Percentiles rank a stretch among this genome's conserved stretches.
phyloP scores from a whole-genome alignment of 73 alveolate genomes.

The Paramecium caudatum region DNA sequence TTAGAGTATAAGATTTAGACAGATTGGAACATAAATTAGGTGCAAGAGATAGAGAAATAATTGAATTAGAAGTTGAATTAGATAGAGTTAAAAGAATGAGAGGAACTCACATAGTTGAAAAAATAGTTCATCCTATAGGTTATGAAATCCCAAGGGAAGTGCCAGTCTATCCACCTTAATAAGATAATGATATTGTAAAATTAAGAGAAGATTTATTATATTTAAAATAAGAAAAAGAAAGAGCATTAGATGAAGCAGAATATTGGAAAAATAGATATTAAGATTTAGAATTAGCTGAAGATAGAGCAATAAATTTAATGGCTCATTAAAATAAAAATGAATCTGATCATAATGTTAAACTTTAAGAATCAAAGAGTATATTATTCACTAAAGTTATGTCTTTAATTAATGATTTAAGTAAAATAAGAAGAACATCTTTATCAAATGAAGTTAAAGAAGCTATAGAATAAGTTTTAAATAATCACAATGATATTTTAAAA shows the following conservation, averaged over 20 bases:
- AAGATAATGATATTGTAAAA: slow-evolving; percentile 35
- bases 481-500: slow-evolving; percentile 7
- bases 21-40: slow-evolving; percentile 65
- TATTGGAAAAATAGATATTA: slow-evolving; percentile 63
- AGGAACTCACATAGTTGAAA: slow-evolving; percentile 66
- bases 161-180: not conserved
- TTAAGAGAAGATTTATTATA: slow-evolving; percentile 58
- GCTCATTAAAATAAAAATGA: slow-evolving; percentile 52
- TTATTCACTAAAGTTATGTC: slow-evolving; percentile 36
- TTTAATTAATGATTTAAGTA: slow-evolving; percentile 50
- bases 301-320: slow-evolving; percentile 42
- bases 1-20: slow-evolving; percentile 31
- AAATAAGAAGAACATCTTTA: not conserved
- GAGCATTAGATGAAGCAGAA: slow-evolving; percentile 68
- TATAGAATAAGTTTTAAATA: not conserved
- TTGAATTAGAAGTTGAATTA: slow-evolving; percentile 63
- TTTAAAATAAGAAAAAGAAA: slow-evolving; percentile 51
- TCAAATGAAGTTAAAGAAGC: slow-evolving; percentile 5
- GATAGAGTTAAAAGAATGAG: slow-evolving; percentile 67
- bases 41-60: slow-evolving; percentile 66
- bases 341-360: not conserved
- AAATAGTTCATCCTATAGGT: slow-evolving; percentile 41
- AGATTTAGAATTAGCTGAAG: slow-evolving; percentile 63
- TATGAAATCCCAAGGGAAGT: slow-evolving; percentile 50
- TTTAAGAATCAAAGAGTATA: not conserved